Evolutionary conservation across 768 basidiomycete genomes (phyloP).

Genomic region (Pleurotus ostreatus): DNA sequence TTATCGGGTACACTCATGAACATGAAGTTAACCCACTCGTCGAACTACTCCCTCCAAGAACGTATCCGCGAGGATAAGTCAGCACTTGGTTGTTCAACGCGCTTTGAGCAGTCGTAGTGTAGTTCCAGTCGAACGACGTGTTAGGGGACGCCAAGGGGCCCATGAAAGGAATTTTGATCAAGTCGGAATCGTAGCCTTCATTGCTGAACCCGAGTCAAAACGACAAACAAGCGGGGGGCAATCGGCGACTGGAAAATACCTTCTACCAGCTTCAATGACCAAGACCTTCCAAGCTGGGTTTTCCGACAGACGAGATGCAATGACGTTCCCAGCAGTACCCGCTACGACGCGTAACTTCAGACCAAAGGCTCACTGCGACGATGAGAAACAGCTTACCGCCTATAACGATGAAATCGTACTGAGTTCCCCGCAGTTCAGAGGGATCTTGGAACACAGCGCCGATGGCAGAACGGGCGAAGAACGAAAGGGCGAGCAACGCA

Average conservation of each 20-base stretch:
- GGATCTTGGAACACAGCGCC: constrained; percentile 1
- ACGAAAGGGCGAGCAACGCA: background rate
- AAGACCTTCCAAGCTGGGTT: background rate
- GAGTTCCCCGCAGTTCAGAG: background rate
- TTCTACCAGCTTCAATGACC: constrained; percentile 5
- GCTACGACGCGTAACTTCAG: background rate
- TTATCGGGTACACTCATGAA: background rate
- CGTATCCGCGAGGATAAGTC: constrained; percentile 22
- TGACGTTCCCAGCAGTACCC: constrained; percentile 5
- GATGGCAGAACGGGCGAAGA: background rate
- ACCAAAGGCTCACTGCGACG: too few relatives aligned
- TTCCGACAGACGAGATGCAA: constrained; percentile 1
- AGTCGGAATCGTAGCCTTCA: constrained; percentile 9
- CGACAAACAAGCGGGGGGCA: background rate
- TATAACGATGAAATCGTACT: constrained; percentile 7
- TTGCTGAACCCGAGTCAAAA: constrained; percentile 10
- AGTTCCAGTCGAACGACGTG: constrained; percentile 28
- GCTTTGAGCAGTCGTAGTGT: constrained; percentile 27
- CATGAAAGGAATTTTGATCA: constrained; percentile 16
- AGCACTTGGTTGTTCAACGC: constrained; percentile 21
- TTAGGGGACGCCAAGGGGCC: constrained; percentile 7
- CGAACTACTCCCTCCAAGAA: constrained; percentile 28
- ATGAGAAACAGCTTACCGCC: background rate
- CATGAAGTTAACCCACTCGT: constrained; percentile 19
- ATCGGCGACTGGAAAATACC: background rate